Percentiles rank a stretch among this genome's conserved stretches.
Evolutionary conservation across 2,329 filamentous ascomycete genomes (phyloP).

Genomic region (Mollisiaceae sp.): DNA sequence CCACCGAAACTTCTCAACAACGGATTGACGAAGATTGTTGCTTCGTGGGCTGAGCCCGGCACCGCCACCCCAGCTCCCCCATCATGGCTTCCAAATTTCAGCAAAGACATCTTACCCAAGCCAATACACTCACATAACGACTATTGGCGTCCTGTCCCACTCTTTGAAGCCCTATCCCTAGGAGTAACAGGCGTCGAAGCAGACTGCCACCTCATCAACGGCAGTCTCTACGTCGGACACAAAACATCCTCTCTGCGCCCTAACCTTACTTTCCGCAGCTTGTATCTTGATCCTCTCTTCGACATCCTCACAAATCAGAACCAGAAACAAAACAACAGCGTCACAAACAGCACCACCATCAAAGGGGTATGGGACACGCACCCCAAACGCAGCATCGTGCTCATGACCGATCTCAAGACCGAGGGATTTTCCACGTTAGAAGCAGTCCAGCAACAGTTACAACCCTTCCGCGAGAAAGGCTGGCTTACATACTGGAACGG

Average conservation of each 20-base stretch:
- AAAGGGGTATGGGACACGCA: conserved; percentile 34
- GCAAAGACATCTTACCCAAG: conserved; percentile 27
- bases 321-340: conserved; percentile 44
- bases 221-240: conserved; percentile 59
- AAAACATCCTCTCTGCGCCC: conserved; percentile 55
- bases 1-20: conserved; percentile 57
- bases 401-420: conserved; percentile 59
- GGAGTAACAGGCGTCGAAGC: conserved; percentile 64
- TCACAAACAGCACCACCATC: conserved; percentile 15
- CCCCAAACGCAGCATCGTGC: conserved; percentile 37
- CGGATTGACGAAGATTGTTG: conserved; percentile 29
- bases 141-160: conserved; percentile 54
- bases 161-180: conserved; percentile 57
- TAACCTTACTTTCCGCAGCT: conserved; percentile 57
- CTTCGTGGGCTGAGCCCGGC: conserved; percentile 17
- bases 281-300: conserved; percentile 65
- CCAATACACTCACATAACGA: conserved; percentile 60
- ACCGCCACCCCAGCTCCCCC: conserved; percentile 17
- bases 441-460: conserved; percentile 47
- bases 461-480: conserved; percentile 47
- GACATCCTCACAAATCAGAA: conserved; percentile 59
- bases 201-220: conserved; percentile 63
- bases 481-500: conserved; percentile 47
- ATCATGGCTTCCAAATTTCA: conserved; percentile 33
- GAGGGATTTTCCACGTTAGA: conserved; percentile 46